Base-by-base conservation (phyloP, 495 filamentous ascomycete genomes). In the Hypoxylon trugodes region DNA sequence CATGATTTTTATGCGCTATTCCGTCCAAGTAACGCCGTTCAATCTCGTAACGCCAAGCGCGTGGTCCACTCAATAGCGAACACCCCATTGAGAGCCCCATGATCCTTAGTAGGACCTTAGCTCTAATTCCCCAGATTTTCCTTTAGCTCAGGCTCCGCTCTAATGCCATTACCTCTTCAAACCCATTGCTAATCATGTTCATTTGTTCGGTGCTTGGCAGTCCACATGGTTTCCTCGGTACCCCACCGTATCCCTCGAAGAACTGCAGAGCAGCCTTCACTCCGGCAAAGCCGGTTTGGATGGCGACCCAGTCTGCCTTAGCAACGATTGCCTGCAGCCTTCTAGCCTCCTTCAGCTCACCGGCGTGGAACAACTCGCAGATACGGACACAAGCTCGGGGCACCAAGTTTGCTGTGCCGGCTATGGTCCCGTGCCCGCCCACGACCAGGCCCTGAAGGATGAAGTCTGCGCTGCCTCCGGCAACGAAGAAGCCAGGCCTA, bases 381-480 rank as follows among this genome's bases (percentile, higher is more conserved):
- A 94, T 84, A 61, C 86, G 81, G 41, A 92, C 89, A 63, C 88
- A 92, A 2, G 87, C 81, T 68, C 86, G 85, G 1, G 91, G 91
- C 25, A 88, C 79, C 3, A 95, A 84, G 65, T 96, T 95, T 10
- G 91, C 91, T 15, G 88, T 85, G 16, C 91, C 91, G 8, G 88
- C 90, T 54, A 95, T 90, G 58, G 91, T 91, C 6, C 91, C 91
- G 41, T 84, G 84, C 0, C 89, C 91, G 2, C 91, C 91, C 1
- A 87, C 88, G 21, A 87, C 83, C 7, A 90, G 79, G 1, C 89
- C 90, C 76, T 93, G 91, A 16, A 90, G 74, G n/a, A 87, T 85
- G 76, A 94, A 93, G 74, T 96, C 91, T 38, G 90, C 90, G 70
- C 91, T 90, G 43, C 91, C 91, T 28, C 90, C 90, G 46, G 89